Conservation (phyloP, 2,329 filamentous ascomycete genomes). For the Nothophaeocryptopus gaeumannii region DNA sequence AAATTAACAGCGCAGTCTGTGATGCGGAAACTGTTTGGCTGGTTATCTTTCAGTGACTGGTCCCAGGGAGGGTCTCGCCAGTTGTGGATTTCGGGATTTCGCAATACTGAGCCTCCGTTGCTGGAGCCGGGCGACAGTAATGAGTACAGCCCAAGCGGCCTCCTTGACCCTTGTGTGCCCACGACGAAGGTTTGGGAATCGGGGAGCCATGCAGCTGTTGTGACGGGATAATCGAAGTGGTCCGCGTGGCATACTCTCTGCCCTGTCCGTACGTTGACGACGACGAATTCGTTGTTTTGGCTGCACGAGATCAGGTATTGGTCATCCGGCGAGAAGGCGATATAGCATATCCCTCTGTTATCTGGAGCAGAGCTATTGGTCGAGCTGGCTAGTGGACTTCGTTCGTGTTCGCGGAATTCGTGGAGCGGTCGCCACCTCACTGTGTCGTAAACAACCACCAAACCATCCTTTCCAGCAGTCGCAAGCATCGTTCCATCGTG, state of each 20-base stretch:
- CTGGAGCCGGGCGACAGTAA: constrained; percentile 16
- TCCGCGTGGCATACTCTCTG: constrained; percentile 61
- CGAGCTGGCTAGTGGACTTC: constrained; percentile 15
- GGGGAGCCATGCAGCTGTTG: constrained; percentile 82
- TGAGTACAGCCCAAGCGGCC: constrained; percentile 60
- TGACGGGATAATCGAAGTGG: constrained; percentile 79
- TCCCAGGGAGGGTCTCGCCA: constrained; percentile 48
- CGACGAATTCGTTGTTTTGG: constrained; percentile 35
- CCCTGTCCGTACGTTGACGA: constrained; percentile 45
- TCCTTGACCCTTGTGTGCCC: constrained; percentile 67
- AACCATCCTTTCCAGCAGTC: constrained; percentile 72
- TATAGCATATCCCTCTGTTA: constrained; percentile 64
- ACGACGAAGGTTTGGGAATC: constrained; percentile 77
- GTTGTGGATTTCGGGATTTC: constrained; percentile 32
- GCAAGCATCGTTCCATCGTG: constrained; percentile 80
- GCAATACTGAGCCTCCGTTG: constrained; percentile 17
- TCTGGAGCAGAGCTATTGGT: constrained; percentile 16
- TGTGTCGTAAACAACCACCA: constrained; percentile 80
- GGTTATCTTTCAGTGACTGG: constrained; percentile 52
- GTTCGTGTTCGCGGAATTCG: constrained; percentile 37
- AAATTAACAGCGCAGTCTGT: constrained; percentile 81
- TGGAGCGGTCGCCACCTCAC: constrained; percentile 63
- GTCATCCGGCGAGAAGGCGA: constrained; percentile 92
- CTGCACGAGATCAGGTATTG: constrained; percentile 78
- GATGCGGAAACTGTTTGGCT: constrained; percentile 65